Conservation (phyloP, 768 basidiomycete genomes). For the Zangia roseola region DNA sequence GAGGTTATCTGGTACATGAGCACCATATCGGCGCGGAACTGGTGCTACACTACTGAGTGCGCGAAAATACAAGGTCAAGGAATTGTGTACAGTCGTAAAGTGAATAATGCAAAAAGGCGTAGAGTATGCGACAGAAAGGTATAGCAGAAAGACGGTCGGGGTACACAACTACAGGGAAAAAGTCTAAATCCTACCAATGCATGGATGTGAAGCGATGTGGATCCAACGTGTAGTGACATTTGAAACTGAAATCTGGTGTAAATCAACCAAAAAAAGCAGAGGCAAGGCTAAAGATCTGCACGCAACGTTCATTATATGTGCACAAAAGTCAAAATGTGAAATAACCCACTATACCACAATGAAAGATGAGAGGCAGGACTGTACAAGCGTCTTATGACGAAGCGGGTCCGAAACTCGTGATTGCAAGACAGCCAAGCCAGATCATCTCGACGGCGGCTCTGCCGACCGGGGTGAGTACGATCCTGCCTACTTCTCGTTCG, state of each 20-base stretch:
- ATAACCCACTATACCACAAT: constrained; percentile 14
- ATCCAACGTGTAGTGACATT: constrained; percentile 6
- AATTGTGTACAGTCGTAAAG: constrained; percentile 21
- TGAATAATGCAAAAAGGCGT: constrained; percentile 7
- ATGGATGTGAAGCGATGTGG: constrained; percentile 5
- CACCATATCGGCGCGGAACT: constrained; percentile 7
- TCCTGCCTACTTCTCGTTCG: constrained; percentile 39
- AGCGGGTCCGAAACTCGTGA: constrained; percentile 39
- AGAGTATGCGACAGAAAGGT: constrained; percentile 15
- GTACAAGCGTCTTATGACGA: constrained; percentile 3
- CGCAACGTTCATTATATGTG: background rate
- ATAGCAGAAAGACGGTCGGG: background rate
- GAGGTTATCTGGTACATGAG: constrained; percentile 12
- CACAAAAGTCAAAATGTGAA: constrained; percentile 1
- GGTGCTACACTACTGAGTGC: constrained; percentile 23
- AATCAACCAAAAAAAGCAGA: background rate
- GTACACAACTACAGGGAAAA: constrained; percentile 17
- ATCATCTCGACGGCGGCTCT: constrained; percentile 52
- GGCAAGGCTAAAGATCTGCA: background rate
- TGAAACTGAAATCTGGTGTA: background rate
- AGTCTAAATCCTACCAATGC: constrained; percentile 25
- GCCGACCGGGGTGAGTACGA: constrained; percentile 45
- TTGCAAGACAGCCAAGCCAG: constrained; percentile 53
- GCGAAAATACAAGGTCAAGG: constrained; percentile 5
- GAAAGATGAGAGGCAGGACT: background rate